These are phyloP conservation scores for Pythium oligandrum DNA, from an alignment of 352 stramenopile genomes.

Conservation along the genomic window DNA sequence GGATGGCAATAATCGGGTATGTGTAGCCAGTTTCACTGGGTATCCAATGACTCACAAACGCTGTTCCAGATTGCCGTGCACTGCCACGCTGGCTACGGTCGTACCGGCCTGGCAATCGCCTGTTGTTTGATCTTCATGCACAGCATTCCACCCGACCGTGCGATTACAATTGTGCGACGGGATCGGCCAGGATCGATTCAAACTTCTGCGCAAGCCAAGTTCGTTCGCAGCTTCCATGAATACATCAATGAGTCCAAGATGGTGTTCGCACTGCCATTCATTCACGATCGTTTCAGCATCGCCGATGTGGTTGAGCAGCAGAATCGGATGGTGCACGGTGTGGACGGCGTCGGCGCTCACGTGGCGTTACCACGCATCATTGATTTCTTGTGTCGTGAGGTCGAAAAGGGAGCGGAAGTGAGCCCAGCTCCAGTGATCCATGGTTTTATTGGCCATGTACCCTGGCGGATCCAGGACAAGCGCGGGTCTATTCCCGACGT, in stretches of 20 bases:
- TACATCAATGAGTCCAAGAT: conserved; percentile 65
- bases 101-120: conserved; percentile 84
- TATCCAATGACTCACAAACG: background rate
- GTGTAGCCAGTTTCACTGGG: background rate
- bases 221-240: conserved; percentile 69
- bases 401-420: conserved; percentile 29
- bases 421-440: conserved; percentile 15
- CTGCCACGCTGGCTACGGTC: conserved; percentile 86
- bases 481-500: conserved; percentile 1
- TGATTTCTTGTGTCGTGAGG: conserved; percentile 50
- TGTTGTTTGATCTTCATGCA: conserved; percentile 84
- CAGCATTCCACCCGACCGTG: conserved; percentile 58
- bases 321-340: conserved; percentile 52
- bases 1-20: conserved; percentile 54
- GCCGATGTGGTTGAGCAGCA: conserved; percentile 64
- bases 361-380: conserved; percentile 47
- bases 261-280: conserved; percentile 66
- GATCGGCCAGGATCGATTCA: conserved; percentile 77
- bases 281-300: conserved; percentile 71
- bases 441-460: conserved; percentile 13
- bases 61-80: conserved; percentile 71
- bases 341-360: conserved; percentile 15
- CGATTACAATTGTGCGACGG: conserved; percentile 68
- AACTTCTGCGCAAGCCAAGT: conserved; percentile 65
- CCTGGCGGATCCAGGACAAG: conserved; percentile 8